phyloP scores from a whole-genome alignment of 169 alveolate species.

The Eimeria tenella region DNA sequence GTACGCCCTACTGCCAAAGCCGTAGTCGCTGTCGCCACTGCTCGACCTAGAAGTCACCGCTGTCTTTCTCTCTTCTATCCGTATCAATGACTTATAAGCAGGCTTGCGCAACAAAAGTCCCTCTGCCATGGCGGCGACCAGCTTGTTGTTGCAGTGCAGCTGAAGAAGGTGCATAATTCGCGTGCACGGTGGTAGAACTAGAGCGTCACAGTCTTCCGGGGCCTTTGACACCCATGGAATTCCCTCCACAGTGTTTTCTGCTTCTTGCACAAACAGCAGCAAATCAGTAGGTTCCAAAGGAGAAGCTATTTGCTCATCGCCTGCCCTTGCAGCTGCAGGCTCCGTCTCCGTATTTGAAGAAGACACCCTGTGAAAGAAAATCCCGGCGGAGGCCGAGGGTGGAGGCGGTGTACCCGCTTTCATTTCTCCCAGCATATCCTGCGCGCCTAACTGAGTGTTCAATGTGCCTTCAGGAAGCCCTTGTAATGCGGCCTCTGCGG shows the following conservation, averaged over 20 bases:
- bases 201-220: constrained; percentile 62
- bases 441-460: too few relatives aligned
- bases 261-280: not conserved
- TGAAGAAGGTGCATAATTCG: constrained; percentile 69
- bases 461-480: too few relatives aligned
- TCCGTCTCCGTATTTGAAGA: not conserved
- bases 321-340: not conserved
- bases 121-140: constrained; percentile 56
- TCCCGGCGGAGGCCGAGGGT: not conserved
- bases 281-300: not conserved
- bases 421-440: too few relatives aligned
- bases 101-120: constrained; percentile 55
- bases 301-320: not conserved
- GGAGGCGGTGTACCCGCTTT: not conserved
- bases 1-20: constrained; percentile 4
- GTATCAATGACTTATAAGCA: constrained; percentile 11
- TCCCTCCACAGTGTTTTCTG: constrained; percentile 27
- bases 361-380: not conserved
- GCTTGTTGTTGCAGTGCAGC: constrained; percentile 43
- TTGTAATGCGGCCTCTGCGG: too few relatives aligned
- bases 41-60: not conserved
- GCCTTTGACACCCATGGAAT: constrained; percentile 55
- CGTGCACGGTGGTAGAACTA: constrained; percentile 73
- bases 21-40: constrained; percentile 58
- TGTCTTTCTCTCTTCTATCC: not conserved